Evolutionary conservation across 495 filamentous ascomycete species (phyloP).

Genomic region (Hapsidospora chrysogenum): DNA sequence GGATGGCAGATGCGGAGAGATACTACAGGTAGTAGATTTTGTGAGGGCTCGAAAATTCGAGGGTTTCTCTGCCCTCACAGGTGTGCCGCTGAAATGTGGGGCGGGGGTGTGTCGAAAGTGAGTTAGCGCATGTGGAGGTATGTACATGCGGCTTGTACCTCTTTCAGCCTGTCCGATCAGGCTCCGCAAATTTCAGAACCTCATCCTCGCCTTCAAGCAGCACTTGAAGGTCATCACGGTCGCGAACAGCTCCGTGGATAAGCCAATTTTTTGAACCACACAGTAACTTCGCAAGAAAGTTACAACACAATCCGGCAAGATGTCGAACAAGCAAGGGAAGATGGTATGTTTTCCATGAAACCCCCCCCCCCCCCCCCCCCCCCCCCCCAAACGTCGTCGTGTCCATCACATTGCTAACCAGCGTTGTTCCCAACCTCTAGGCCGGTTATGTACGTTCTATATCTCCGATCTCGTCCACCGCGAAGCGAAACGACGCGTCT

Average conservation of each 20-base stretch:
- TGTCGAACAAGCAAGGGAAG: conserved; percentile 90
- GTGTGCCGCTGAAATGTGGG: conserved; percentile 1
- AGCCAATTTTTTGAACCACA: conserved; percentile 38
- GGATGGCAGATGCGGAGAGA: no score
- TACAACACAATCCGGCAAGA: conserved; percentile 38
- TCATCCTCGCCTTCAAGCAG: not conserved
- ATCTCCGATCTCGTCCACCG: conserved; percentile 5
- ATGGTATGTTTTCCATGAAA: conserved; percentile 79
- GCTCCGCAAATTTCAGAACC: not conserved
- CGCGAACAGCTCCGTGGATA: no score
- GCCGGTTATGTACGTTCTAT: conserved; percentile 77
- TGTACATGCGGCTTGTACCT: not conserved
- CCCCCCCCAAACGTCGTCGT: conserved; percentile 26
- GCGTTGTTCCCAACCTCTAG: conserved; percentile 29
- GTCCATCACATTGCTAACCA: conserved; percentile 56
- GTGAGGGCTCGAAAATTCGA: conserved; percentile 4
- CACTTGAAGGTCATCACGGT: no score
- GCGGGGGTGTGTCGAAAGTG: not conserved
- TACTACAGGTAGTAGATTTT: conserved; percentile 2
- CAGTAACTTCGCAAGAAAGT: no score
- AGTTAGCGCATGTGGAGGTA: not conserved
- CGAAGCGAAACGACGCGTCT: not conserved
- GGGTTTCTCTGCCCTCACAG: conserved; percentile 3
- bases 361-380: conserved; percentile 12
- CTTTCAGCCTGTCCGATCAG: not conserved